Evolutionary conservation across 2,329 filamentous ascomycete genomes (phyloP).

Genomic region (Geosmithia morbida): DNA sequence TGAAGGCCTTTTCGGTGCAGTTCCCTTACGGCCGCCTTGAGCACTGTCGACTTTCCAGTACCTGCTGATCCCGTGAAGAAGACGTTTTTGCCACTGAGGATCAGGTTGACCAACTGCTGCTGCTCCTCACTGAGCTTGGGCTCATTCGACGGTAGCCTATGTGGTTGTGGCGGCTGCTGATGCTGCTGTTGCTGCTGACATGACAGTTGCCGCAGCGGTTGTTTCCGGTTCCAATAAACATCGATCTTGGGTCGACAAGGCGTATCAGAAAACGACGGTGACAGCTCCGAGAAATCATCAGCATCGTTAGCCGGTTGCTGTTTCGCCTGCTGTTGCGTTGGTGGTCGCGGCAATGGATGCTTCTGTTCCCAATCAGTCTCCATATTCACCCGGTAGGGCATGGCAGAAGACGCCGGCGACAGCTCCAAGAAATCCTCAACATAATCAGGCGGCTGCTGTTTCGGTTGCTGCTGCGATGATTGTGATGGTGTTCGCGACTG

Average conservation of each 20-base stretch:
- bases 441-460: too few relatives aligned
- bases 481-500: too few relatives aligned
- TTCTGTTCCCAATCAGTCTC: too few relatives aligned
- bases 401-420: too few relatives aligned
- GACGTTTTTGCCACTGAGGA: conserved; percentile 36
- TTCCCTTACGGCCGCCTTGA: conserved; percentile 8
- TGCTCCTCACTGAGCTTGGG: conserved; percentile 7
- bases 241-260: neutral
- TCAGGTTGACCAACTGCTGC: conserved; percentile 21
- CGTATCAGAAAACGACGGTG: neutral
- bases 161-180: conserved; percentile 20
- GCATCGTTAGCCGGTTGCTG: too few relatives aligned
- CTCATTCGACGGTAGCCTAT: conserved; percentile 8
- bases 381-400: too few relatives aligned
- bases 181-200: too few relatives aligned
- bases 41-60: conserved; percentile 12
- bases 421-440: too few relatives aligned
- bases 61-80: conserved; percentile 53
- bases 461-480: too few relatives aligned
- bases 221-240: neutral
- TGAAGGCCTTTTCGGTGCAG: conserved; percentile 3
- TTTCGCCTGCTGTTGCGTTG: too few relatives aligned
- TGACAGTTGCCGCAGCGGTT: neutral
- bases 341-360: too few relatives aligned
- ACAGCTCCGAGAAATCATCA: neutral